phyloP scores from a whole-genome alignment of 2,329 filamentous ascomycete genomes.

The Davidsoniella virescens region DNA sequence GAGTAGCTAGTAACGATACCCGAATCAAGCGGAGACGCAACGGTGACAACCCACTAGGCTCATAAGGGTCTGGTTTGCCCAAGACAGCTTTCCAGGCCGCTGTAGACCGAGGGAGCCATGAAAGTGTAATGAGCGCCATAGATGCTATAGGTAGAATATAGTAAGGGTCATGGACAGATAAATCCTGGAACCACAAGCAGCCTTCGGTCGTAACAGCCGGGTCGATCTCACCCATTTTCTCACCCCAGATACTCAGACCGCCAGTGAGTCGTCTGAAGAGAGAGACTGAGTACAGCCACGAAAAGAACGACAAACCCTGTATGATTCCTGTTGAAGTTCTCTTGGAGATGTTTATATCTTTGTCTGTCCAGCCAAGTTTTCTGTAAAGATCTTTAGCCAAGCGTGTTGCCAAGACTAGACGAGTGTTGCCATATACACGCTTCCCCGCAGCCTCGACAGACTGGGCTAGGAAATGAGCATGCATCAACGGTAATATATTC shows the following conservation, averaged over 20 bases:
- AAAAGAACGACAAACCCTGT: conserved; percentile 2
- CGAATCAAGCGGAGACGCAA: conserved; percentile 1
- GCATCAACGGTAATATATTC: conserved; percentile 16
- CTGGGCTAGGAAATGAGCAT: conserved; percentile 15
- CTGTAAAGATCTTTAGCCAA: background rate
- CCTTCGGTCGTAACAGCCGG: conserved; percentile 32
- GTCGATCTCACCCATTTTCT: conserved; percentile 19
- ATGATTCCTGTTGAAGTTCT: conserved; percentile 13
- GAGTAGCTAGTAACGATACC: conserved; percentile 8
- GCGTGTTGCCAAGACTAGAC: conserved; percentile 16
- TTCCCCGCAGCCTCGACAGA: conserved; percentile 14
- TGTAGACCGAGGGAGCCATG: conserved; percentile 8
- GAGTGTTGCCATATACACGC: conserved; percentile 19
- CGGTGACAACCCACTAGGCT: conserved; percentile 12
- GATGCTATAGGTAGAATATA: conserved; percentile 26
- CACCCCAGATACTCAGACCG: conserved; percentile 12
- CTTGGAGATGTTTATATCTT: conserved; percentile 15
- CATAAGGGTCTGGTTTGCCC: conserved; percentile 7
- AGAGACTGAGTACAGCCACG: conserved; percentile 14
- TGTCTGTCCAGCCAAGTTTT: background rate
- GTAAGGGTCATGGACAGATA: conserved; percentile 35
- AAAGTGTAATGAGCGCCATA: conserved; percentile 5
- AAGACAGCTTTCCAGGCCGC: conserved; percentile 11
- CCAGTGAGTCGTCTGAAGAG: conserved; percentile 16
- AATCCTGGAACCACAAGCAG: conserved; percentile 38